phyloP scores from a whole-genome alignment of 352 stramenopile species.

The Phytophthora quininea region DNA sequence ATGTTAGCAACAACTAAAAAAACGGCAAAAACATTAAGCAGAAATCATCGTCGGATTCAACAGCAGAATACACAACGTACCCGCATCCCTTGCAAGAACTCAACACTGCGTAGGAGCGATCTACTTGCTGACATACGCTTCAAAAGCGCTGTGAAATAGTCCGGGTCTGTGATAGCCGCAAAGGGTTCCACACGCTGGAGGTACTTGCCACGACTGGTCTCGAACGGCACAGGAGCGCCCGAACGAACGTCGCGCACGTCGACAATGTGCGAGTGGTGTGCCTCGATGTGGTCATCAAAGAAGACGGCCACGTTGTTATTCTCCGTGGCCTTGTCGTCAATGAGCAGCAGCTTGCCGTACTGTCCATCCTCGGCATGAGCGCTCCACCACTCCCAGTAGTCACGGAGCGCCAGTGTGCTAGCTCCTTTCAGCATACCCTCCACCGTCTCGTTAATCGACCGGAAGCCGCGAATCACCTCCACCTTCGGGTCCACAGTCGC shows the following conservation, averaged over 20 bases:
- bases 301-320: constrained; percentile 48
- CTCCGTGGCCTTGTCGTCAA: constrained; percentile 34
- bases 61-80: too few species aligned
- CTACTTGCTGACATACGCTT: constrained; percentile 32
- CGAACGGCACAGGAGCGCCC: constrained; percentile 62
- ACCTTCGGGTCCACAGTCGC: constrained; percentile 24
- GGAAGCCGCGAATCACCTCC: constrained; percentile 65
- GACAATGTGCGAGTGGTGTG: constrained; percentile 77
- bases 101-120: too few species aligned
- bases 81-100: too few species aligned
- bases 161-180: constrained; percentile 72
- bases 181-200: constrained; percentile 84
- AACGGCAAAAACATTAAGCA: too few species aligned
- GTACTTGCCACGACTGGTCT: constrained; percentile 51
- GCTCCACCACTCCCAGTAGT: constrained; percentile 90
- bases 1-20: too few species aligned
- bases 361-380: constrained; percentile 74
- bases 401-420: constrained; percentile 66
- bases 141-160: constrained; percentile 78
- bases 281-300: constrained; percentile 85
- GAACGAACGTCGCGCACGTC: constrained; percentile 67
- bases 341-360: constrained; percentile 79
- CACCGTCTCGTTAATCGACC: constrained; percentile 49
- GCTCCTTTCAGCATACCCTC: constrained; percentile 36
- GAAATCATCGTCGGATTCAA: constrained; percentile 41